These are phyloP conservation scores for Cladophialophora psammophila DNA, from an alignment of 2,329 filamentous ascomycete species.

Conservation along the genomic window DNA sequence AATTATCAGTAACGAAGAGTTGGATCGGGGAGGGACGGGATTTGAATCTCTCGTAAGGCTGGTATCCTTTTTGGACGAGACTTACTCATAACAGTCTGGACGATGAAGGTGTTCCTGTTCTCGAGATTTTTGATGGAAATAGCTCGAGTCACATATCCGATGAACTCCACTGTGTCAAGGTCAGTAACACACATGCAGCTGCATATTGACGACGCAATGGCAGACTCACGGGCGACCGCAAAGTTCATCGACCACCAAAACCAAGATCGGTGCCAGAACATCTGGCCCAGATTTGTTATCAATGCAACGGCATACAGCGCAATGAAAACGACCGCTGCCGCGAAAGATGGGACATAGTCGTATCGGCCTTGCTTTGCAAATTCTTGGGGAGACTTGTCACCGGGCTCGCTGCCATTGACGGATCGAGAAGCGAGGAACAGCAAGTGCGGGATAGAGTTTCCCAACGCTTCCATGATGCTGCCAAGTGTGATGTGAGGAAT, in stretches of 20 bases:
- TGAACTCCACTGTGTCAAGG: conserved; percentile 46
- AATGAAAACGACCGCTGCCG: conserved; percentile 47
- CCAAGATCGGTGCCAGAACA: conserved; percentile 46
- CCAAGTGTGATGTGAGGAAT: neutral
- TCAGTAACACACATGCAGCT: conserved; percentile 10
- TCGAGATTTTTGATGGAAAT: conserved; percentile 36
- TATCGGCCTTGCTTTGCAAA: conserved; percentile 39
- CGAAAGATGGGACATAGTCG: conserved; percentile 49
- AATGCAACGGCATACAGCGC: conserved; percentile 44
- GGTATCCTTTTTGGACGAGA: neutral
- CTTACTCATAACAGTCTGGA: conserved; percentile 49
- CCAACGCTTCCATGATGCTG: conserved; percentile 9
- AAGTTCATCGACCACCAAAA: conserved; percentile 58
- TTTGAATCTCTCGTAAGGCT: neutral
- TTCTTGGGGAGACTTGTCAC: conserved; percentile 26
- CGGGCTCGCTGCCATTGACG: conserved; percentile 10
- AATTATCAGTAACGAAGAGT: neutral
- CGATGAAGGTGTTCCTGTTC: conserved; percentile 37
- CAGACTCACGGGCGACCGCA: conserved; percentile 46
- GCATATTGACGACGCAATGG: neutral
- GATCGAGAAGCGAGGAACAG: conserved; percentile 19
- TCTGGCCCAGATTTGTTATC: conserved; percentile 44
- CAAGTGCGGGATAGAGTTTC: conserved; percentile 10
- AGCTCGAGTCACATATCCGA: conserved; percentile 48
- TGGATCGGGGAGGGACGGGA: neutral